These are phyloP conservation scores for Blastobotrys illinoisensis DNA, from an alignment of 1,139 yeast genomes.

Conservation along the genomic window DNA sequence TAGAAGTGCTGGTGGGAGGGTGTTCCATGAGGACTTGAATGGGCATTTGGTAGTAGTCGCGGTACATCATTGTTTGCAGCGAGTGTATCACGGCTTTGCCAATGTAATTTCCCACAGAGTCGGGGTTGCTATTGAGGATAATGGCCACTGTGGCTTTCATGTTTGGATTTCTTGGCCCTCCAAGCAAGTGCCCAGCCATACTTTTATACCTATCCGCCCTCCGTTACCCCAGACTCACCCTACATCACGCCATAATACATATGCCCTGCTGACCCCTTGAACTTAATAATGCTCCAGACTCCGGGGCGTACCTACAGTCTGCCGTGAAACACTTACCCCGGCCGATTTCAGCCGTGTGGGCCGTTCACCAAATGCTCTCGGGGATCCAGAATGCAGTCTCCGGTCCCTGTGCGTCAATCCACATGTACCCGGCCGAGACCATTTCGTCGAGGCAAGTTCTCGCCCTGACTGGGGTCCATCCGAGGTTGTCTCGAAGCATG, in stretches of 20 bases:
- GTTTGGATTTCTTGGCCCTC: neutral
- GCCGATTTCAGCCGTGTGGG: neutral
- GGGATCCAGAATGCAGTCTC: slow-evolving; percentile 65
- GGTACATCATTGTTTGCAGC: neutral
- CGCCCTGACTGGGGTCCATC: slow-evolving; percentile 64
- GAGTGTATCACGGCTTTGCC: neutral
- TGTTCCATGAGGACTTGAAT: neutral
- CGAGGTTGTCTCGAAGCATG: slow-evolving; percentile 61
- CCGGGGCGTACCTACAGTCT: neutral
- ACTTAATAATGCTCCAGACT: neutral
- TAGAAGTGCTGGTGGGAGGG: neutral
- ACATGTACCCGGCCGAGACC: slow-evolving; percentile 72
- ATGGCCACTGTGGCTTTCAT: neutral
- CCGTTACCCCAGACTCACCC: neutral
- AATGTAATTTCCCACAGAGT: neutral
- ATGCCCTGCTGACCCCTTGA: neutral
- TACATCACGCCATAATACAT: neutral
- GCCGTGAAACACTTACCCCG: neutral
- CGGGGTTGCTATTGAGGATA: neutral
- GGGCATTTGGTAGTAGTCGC: neutral
- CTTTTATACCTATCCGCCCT: neutral
- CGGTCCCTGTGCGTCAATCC: slow-evolving; percentile 67
- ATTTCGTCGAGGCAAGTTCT: slow-evolving; percentile 65
- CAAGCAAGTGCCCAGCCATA: neutral
- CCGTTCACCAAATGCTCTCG: neutral